phyloP scores from a whole-genome alignment of 2,329 filamentous ascomycete species.

The Fonsecaea erecta region DNA sequence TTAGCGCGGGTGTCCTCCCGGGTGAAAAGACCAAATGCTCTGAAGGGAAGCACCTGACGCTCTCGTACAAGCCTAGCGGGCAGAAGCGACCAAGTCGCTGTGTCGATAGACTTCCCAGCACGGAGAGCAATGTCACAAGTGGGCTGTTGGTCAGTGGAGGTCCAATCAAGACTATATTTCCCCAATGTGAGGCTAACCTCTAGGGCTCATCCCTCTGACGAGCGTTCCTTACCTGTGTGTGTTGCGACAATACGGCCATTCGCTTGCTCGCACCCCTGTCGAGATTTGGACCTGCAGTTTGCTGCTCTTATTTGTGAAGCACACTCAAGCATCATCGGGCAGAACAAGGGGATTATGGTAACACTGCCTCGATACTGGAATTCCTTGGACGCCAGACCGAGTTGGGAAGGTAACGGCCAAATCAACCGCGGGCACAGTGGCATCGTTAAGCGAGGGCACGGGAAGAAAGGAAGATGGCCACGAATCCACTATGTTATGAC shows the following conservation, averaged over 20 bases:
- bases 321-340: conserved; percentile 6
- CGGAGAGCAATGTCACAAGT: not conserved
- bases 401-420: not conserved
- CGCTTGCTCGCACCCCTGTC: not conserved
- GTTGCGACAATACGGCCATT: not conserved
- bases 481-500: not conserved
- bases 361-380: conserved; percentile 15
- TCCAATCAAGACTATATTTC: not conserved
- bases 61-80: conserved; percentile 2
- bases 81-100: not conserved
- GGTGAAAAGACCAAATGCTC: not conserved
- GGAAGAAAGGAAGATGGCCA: no score
- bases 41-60: not conserved
- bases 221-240: not conserved
- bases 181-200: not conserved
- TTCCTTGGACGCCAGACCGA: not conserved
- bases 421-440: not conserved
- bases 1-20: not conserved
- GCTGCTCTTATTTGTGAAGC: conserved; percentile 14
- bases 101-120: not conserved
- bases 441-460: conserved; percentile 10
- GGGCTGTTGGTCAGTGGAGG: not conserved
- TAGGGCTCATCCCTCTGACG: not conserved
- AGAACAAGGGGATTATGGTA: conserved; percentile 3
- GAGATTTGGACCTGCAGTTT: conserved; percentile 9